Evolutionary conservation across 495 filamentous ascomycete genomes (phyloP).

Genomic region (Penicillium desertorum): DNA sequence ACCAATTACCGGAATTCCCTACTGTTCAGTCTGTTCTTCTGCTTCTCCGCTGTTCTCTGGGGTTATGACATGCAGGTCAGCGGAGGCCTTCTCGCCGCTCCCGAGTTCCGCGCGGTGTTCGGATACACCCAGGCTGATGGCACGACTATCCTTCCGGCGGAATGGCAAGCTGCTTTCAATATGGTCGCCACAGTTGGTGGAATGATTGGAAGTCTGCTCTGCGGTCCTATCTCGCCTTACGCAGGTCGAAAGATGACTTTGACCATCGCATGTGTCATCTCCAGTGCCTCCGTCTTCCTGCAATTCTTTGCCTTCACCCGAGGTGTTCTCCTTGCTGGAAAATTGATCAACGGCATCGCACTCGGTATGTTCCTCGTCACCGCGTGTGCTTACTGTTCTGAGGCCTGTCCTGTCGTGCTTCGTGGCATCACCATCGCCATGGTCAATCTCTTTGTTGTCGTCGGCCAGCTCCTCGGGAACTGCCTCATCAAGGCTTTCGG

Average conservation of each 20-base stretch:
- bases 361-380: slow-evolving; percentile 38
- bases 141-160: slow-evolving; percentile 31
- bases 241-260: slow-evolving; percentile 28
- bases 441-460: slow-evolving; percentile 38
- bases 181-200: slow-evolving; percentile 28
- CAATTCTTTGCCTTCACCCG: slow-evolving; percentile 28
- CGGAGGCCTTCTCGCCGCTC: slow-evolving; percentile 35
- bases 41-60: slow-evolving; percentile 21
- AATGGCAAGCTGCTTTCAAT: slow-evolving; percentile 40
- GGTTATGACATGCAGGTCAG: slow-evolving; percentile 46
- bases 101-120: slow-evolving; percentile 36
- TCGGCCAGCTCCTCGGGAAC: slow-evolving; percentile 40
- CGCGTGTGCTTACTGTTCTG: slow-evolving; percentile 36
- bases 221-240: slow-evolving; percentile 29
- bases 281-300: slow-evolving; percentile 31
- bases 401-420: slow-evolving; percentile 37
- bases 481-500: slow-evolving; percentile 38
- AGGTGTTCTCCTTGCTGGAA: slow-evolving; percentile 32
- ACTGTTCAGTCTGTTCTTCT: slow-evolving; percentile 13
- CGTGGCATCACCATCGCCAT: slow-evolving; percentile 39
- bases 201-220: slow-evolving; percentile 38
- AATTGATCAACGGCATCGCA: slow-evolving; percentile 34
- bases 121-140: slow-evolving; percentile 33
- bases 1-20: slow-evolving; percentile 5
- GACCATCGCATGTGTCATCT: slow-evolving; percentile 22